Conservation (phyloP, 495 filamentous ascomycete species). For the Aspergillus leporis region DNA sequence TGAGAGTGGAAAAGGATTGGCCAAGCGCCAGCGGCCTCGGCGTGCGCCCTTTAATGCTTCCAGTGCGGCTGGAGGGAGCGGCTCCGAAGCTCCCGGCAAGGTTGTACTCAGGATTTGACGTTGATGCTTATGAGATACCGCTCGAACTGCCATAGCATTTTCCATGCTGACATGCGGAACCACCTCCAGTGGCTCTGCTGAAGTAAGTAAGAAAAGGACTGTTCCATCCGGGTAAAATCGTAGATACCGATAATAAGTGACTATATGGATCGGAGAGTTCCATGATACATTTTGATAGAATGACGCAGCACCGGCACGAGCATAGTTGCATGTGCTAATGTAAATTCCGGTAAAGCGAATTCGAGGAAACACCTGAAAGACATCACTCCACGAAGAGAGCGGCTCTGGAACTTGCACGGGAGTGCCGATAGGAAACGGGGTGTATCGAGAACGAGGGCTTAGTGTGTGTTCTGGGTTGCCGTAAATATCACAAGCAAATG, state of each 20-base stretch:
- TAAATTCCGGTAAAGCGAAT: constrained; percentile 94
- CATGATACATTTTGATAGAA: constrained; percentile 58
- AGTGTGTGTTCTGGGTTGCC: constrained; percentile 57
- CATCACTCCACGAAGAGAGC: constrained; percentile 50
- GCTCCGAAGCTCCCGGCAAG: constrained; percentile 33
- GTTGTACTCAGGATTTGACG: constrained; percentile 38
- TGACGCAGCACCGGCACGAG: constrained; percentile 70
- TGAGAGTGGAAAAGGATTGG: constrained; percentile 31
- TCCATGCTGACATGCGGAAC: constrained; percentile 68
- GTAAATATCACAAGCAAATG: constrained; percentile 63
- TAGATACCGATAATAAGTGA: constrained; percentile 96
- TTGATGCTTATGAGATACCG: constrained; percentile 29
- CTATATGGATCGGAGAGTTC: constrained; percentile 88
- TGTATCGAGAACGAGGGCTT: constrained; percentile 34
- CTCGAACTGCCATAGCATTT: constrained; percentile 40
- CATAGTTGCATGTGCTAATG: constrained; percentile 95
- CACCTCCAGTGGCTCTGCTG: constrained; percentile 78
- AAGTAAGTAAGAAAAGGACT: constrained; percentile 73
- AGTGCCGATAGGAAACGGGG: constrained; percentile 37
- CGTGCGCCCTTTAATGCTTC: constrained; percentile 58
- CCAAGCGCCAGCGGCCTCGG: constrained; percentile 61
- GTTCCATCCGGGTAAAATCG: constrained; percentile 92
- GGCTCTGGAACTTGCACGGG: constrained; percentile 39
- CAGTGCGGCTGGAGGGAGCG: constrained; percentile 41
- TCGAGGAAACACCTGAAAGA: constrained; percentile 81